Evolutionary conservation across 768 basidiomycete genomes (phyloP), one percentile per base, ranked within the genome.

Genomic region (Leccinum subtestaceum): DNA sequence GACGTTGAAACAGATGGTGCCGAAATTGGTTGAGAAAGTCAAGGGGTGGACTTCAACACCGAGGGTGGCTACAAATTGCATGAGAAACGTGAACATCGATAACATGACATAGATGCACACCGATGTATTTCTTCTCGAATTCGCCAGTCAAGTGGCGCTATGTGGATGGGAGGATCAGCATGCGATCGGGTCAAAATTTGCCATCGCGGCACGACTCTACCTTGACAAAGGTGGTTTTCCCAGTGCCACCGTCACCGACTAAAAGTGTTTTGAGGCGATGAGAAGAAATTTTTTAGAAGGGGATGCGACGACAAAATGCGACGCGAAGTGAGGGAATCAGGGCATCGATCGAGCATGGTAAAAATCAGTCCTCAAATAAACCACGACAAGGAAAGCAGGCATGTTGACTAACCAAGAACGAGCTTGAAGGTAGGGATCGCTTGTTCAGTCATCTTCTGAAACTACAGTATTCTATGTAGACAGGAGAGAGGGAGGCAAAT

Each of bases 121-220:
- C 95, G 61, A 96, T 96, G 78, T 97, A 98, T 77, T 99, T 99
- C 86, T 99, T 99, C 81, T 99, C 96, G 75, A 99, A 98, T 85
- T 98, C 96, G 74, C 96, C 96, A 65, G 95, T 97, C 85, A 96
- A 87, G 79, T 98, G 95, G 75, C 94, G 93, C 93, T 93, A 71
- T 47, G 68, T 63, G 67, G 70, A 63, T 57, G 53, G 32, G 40
- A 61, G 68, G 77, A 87, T 89, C 84, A 86, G 81, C 62, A 78
- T 72, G 69, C 77, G 83, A 88, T 87, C 81, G 67, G 53, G 47
- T 59, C 56, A 55, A 63, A 55, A 23, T 67, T 64, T 65, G 52
- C 56, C 57, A 53, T 63, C 64, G 65, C 56, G 59, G 63, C 57
- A 72, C 77, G 23, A 25, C 52, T 65, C 52, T 67, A 93, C 93